phyloP scores from a whole-genome alignment of 805 yeast genomes.

The Hanseniaspora valbyensis region DNA sequence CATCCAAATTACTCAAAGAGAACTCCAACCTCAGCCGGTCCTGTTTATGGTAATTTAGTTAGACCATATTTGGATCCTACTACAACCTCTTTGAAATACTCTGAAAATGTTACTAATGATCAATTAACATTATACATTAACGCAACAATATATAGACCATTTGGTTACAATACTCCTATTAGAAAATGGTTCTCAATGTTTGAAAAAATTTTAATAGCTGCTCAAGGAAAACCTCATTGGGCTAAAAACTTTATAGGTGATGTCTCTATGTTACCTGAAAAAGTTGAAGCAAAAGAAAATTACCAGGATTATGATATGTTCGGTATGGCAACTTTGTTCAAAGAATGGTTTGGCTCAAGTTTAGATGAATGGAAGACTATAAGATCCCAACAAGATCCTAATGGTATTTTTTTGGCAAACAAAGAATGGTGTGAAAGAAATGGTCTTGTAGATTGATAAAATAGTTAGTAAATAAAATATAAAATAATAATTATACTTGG shows the following conservation, averaged over 20 bases:
- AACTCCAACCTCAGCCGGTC: slow-evolving; percentile 51
- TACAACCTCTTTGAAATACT: slow-evolving; percentile 48
- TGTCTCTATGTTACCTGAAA: slow-evolving; percentile 27
- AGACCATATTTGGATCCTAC: slow-evolving; percentile 77
- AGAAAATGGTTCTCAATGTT: slow-evolving; percentile 74
- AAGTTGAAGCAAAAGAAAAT: slow-evolving; percentile 30
- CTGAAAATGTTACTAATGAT: slow-evolving; percentile 43
- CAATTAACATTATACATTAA: slow-evolving; percentile 79
- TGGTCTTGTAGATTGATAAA: slow-evolving; percentile 40
- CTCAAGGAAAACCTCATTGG: slow-evolving; percentile 96
- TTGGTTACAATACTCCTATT: slow-evolving; percentile 59
- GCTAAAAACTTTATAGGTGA: slow-evolving; percentile 85
- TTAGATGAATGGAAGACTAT: slow-evolving; percentile 49
- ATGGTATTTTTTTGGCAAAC: slow-evolving; percentile 68
- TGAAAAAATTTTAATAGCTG: slow-evolving; percentile 63
- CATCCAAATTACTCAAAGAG: slow-evolving; percentile 43
- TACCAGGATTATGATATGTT: slow-evolving; percentile 59
- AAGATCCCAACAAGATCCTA: slow-evolving; percentile 64
- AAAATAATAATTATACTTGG: neutral
- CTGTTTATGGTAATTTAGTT: slow-evolving; percentile 71
- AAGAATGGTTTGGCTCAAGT: slow-evolving; percentile 71
- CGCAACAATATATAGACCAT: slow-evolving; percentile 96
- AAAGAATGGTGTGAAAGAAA: slow-evolving; percentile 72
- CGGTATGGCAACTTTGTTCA: slow-evolving; percentile 60
- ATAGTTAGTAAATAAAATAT: neutral